Conservation (phyloP, 768 basidiomycete species). For the Suillus alpinus region DNA sequence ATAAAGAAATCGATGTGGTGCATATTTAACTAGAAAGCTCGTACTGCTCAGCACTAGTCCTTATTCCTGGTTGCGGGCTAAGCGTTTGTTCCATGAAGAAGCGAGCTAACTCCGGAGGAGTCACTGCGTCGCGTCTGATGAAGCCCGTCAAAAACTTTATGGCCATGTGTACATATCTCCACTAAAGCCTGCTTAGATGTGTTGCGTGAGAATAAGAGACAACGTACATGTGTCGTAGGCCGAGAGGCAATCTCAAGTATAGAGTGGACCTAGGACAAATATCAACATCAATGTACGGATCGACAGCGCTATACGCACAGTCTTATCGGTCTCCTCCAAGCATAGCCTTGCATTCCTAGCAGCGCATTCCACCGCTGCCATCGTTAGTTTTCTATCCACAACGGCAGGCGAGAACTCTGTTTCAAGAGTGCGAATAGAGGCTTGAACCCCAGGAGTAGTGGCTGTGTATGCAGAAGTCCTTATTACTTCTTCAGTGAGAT, state of each 20-base stretch:
- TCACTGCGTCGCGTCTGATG: constrained; percentile 59
- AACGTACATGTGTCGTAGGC: constrained; percentile 71
- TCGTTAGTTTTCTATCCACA: constrained; percentile 42
- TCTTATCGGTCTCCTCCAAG: constrained; percentile 44
- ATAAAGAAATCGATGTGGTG: not conserved
- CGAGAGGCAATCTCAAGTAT: constrained; percentile 60
- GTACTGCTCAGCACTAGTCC: constrained; percentile 63
- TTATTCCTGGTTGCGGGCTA: constrained; percentile 72
- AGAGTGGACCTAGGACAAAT: constrained; percentile 45
- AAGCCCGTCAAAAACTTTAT: constrained; percentile 57
- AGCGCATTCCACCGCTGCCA: constrained; percentile 42
- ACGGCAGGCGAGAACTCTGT: constrained; percentile 46
- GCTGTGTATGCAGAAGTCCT: constrained; percentile 62
- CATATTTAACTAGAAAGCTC: constrained; percentile 8
- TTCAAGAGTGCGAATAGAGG: constrained; percentile 47
- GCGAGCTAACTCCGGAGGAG: constrained; percentile 49
- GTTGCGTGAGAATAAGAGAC: constrained; percentile 1
- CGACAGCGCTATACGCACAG: constrained; percentile 36
- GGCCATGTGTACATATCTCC: constrained; percentile 80
- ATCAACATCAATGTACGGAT: constrained; percentile 4
- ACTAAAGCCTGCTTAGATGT: constrained; percentile 41
- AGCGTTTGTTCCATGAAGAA: constrained; percentile 65
- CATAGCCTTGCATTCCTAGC: constrained; percentile 42
- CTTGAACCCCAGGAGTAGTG: constrained; percentile 43
- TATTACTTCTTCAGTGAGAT: constrained; percentile 62